Evolutionary conservation across 2,329 filamentous ascomycete genomes (phyloP).

Genomic region (Aureobasidium sp.): DNA sequence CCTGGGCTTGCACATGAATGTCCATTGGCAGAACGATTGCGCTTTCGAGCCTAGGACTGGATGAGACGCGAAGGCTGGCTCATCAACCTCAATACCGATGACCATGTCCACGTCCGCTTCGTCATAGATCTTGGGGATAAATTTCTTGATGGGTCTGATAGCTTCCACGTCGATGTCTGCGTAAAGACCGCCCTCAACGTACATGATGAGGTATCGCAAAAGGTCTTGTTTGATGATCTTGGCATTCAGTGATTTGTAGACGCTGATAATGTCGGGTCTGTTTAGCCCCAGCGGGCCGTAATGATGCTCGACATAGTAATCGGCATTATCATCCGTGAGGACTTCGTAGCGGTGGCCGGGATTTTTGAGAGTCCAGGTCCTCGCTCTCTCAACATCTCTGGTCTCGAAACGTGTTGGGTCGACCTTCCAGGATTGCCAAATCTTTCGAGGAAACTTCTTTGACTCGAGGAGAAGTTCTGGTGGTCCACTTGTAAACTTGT

Average conservation of each 20-base stretch:
- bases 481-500: background rate
- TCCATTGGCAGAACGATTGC: constrained; percentile 65
- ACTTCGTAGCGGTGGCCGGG: constrained; percentile 62
- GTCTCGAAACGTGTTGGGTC: constrained; percentile 60
- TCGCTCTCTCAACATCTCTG: constrained; percentile 53
- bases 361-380: constrained; percentile 61
- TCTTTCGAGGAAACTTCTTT: constrained; percentile 55
- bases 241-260: constrained; percentile 52
- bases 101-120: constrained; percentile 58
- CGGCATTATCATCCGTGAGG: constrained; percentile 60
- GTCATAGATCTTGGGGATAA: constrained; percentile 54
- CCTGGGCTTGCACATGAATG: constrained; percentile 59
- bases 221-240: constrained; percentile 60
- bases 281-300: constrained; percentile 60
- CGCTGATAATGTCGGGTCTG: constrained; percentile 55
- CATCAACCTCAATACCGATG: constrained; percentile 61
- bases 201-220: constrained; percentile 58
- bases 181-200: constrained; percentile 54
- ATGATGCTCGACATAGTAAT: constrained; percentile 61
- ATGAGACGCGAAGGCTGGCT: constrained; percentile 56
- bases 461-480: background rate
- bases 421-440: constrained; percentile 73
- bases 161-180: constrained; percentile 53
- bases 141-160: constrained; percentile 45
- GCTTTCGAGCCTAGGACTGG: constrained; percentile 59